These are phyloP conservation scores for Flagelloscypha sp. DNA, from an alignment of 768 basidiomycete species.

Conservation along the genomic window DNA sequence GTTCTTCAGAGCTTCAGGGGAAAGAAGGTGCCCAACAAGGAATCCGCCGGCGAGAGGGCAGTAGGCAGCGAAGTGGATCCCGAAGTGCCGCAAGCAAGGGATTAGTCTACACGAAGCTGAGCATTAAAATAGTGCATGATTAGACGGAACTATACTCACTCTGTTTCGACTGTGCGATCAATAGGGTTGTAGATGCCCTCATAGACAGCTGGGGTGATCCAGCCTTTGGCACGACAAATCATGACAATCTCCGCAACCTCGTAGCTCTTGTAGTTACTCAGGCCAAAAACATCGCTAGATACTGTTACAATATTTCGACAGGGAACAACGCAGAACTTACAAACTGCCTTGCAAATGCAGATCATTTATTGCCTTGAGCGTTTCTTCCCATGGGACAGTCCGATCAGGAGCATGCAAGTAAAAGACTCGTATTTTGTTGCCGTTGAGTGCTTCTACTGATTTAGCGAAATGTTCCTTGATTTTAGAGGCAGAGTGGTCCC, in stretches of 20 bases:
- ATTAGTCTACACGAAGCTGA: constrained; percentile 36
- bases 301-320: neutral
- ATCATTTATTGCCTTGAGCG: constrained; percentile 43
- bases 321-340: constrained; percentile 17
- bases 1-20: constrained; percentile 13
- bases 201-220: constrained; percentile 47
- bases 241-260: constrained; percentile 55
- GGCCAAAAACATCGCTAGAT: constrained; percentile 46
- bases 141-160: constrained; percentile 13
- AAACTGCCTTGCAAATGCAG: constrained; percentile 52
- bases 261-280: constrained; percentile 54
- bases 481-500: constrained; percentile 31
- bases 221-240: constrained; percentile 48
- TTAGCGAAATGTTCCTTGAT: constrained; percentile 36
- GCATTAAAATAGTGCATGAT: constrained; percentile 17
- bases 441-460: constrained; percentile 38
- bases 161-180: constrained; percentile 31
- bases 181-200: constrained; percentile 39
- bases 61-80: constrained; percentile 47
- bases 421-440: constrained; percentile 39
- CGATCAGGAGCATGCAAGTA: constrained; percentile 59
- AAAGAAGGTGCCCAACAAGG: constrained; percentile 45
- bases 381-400: constrained; percentile 47
- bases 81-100: constrained; percentile 50
- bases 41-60: constrained; percentile 54